Percentiles rank a stretch among this genome's conserved stretches.
Evolutionary conservation across 148 eudicot species (phyloP).

Genomic region (Euryodendron excelsum): DNA sequence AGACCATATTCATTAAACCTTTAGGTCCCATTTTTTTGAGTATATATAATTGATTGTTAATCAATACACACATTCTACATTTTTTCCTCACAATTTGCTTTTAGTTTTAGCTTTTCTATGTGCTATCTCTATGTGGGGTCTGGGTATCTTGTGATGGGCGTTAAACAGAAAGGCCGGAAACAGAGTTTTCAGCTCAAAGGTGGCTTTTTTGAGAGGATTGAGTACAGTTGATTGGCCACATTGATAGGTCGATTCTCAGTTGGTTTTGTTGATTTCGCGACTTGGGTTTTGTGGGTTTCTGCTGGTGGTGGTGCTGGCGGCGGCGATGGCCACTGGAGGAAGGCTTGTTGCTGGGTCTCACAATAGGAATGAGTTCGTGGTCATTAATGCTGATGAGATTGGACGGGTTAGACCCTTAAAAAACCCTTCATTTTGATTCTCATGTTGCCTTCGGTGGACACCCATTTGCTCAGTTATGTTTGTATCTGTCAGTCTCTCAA

Average conservation of each 20-base stretch:
- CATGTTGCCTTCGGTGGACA: not conserved
- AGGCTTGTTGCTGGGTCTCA: slow-evolving; percentile 84
- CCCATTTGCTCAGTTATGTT: not conserved
- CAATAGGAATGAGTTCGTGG: slow-evolving; percentile 68
- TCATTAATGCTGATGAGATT: slow-evolving; percentile 80
- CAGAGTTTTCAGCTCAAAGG: not conserved
- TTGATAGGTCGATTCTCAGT: not conserved
- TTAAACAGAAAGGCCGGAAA: not conserved
- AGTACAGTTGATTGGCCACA: not conserved
- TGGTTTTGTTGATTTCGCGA: not conserved
- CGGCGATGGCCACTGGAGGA: slow-evolving; percentile 58
- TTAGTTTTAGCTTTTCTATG: not conserved
- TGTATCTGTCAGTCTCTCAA: not conserved
- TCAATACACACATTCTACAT: too few species aligned
- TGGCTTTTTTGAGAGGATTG: not conserved
- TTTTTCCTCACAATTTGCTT: not conserved
- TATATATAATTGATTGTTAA: too few species aligned
- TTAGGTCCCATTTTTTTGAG: not conserved
- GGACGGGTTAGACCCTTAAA: slow-evolving; percentile 43
- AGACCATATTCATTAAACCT: not conserved
- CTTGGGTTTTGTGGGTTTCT: slow-evolving; percentile 19
- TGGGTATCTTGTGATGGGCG: not conserved
- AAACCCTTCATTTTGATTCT: not conserved
- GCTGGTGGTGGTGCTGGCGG: not conserved
- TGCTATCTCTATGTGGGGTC: not conserved